Percentiles rank a stretch among this genome's conserved stretches.
Conservation (phyloP, 1,284 basidiomycete genomes). For the Cryptococcus neoformans region DNA sequence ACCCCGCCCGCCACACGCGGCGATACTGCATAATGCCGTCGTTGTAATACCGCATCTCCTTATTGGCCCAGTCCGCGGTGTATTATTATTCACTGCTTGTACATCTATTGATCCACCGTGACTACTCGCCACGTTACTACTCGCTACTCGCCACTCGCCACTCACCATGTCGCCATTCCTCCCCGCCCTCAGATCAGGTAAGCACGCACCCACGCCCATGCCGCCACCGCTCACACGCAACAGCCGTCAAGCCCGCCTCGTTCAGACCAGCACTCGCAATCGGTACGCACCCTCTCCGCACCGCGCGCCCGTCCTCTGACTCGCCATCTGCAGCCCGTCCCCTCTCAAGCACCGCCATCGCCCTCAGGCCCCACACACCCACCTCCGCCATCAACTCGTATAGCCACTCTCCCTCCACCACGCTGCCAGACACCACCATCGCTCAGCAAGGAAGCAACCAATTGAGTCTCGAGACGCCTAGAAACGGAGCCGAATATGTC, state of each 20-base stretch:
- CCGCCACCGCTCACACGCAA: constrained; percentile 3
- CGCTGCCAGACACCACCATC: constrained; percentile 46
- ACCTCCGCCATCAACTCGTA: constrained; percentile 25
- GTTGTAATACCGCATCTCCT: too few relatives aligned
- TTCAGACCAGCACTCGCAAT: constrained; percentile 35
- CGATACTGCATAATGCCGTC: too few relatives aligned
- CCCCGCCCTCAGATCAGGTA: constrained; percentile 35
- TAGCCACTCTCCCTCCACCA: constrained; percentile 32
- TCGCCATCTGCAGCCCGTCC: constrained; percentile 25
- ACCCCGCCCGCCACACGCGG: too few relatives aligned
- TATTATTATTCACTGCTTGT: too few relatives aligned
- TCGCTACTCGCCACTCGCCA: background rate
- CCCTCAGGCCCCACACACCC: constrained; percentile 27
- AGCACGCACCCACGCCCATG: background rate
- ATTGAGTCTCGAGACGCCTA: constrained; percentile 77
- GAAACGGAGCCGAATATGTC: constrained; percentile 93
- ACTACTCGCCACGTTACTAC: too few relatives aligned
- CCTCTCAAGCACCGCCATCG: constrained; percentile 32
- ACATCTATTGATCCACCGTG: too few relatives aligned
- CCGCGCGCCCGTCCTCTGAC: background rate
- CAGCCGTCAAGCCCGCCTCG: background rate
- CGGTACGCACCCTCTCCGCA: constrained; percentile 14
- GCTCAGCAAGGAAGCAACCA: constrained; percentile 80
- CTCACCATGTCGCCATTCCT: constrained; percentile 29
- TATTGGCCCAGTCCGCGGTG: too few relatives aligned